Conservation (phyloP, 148 eudicot genomes). For the Spergularia bocconei region DNA sequence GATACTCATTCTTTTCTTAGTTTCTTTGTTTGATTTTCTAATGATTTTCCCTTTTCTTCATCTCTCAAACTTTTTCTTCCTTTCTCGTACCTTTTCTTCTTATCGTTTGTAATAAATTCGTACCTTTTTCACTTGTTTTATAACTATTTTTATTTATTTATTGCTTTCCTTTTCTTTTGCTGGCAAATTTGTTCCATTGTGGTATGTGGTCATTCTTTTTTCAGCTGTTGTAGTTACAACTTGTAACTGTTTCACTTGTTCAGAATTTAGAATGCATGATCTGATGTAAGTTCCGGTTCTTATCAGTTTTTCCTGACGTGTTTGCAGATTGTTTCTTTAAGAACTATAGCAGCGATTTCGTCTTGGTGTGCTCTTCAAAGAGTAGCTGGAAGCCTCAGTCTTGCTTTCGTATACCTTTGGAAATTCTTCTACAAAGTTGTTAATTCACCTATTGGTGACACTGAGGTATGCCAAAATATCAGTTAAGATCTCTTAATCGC, state of each 20-base stretch:
- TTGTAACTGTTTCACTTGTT: conserved; percentile 1
- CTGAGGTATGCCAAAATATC: conserved; percentile 54
- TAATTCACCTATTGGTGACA: conserved; percentile 42
- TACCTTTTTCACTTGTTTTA: too few relatives aligned
- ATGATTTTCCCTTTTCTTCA: too few relatives aligned
- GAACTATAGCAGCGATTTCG: conserved; percentile 58
- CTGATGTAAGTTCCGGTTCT: not conserved
- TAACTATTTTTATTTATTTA: too few relatives aligned
- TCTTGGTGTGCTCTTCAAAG: conserved; percentile 52
- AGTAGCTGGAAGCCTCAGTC: conserved; percentile 31
- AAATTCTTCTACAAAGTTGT: conserved; percentile 59
- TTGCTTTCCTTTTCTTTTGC: not conserved
- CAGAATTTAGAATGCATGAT: not conserved
- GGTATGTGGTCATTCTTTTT: not conserved
- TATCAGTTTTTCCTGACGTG: not conserved
- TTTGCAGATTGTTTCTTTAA: conserved; percentile 63
- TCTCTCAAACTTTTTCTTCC: too few relatives aligned
- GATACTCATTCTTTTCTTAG: too few relatives aligned
- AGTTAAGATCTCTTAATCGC: not conserved
- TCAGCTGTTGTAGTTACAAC: conserved; percentile 3
- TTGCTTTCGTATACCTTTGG: conserved; percentile 53
- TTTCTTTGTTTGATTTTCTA: too few relatives aligned
- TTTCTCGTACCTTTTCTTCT: too few relatives aligned
- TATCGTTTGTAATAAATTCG: too few relatives aligned
- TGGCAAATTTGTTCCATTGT: not conserved